These are phyloP conservation scores for Pseudognaphalium luteoalbum DNA, from an alignment of 129 eudicot species.

Conservation along the genomic window DNA sequence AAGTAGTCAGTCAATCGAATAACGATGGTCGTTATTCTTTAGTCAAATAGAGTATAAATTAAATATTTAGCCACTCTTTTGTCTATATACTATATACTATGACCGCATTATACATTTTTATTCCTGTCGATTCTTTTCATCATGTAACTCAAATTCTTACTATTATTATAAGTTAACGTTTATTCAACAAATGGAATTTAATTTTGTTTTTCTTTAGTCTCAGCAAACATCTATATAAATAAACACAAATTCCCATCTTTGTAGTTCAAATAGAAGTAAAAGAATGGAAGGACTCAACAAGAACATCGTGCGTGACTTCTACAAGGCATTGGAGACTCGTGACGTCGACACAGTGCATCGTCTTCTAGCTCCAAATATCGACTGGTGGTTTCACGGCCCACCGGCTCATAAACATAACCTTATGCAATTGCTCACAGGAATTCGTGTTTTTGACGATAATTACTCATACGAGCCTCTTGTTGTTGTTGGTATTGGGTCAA, in stretches of 20 bases:
- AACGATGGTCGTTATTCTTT: too few relatives aligned
- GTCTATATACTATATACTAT: neutral
- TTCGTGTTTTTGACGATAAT: neutral
- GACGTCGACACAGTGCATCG: slow-evolving; percentile 31
- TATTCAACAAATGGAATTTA: neutral
- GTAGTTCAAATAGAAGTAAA: neutral
- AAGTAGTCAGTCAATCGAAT: too few relatives aligned
- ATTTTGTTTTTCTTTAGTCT: neutral
- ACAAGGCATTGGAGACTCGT: slow-evolving; percentile 29
- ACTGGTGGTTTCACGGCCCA: slow-evolving; percentile 63
- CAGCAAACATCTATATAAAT: neutral
- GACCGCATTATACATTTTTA: neutral
- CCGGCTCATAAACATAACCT: slow-evolving; percentile 33
- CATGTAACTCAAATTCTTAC: neutral
- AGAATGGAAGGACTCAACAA: slow-evolving; percentile 32
- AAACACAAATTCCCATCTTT: slow-evolving; percentile 5
- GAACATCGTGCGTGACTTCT: slow-evolving; percentile 24
- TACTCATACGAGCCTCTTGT: slow-evolving; percentile 34
- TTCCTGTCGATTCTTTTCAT: neutral
- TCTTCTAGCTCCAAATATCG: slow-evolving; percentile 45
- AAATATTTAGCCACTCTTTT: neutral
- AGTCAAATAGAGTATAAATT: too few relatives aligned
- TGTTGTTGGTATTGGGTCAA: slow-evolving; percentile 38
- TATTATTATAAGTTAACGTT: neutral
- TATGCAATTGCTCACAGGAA: slow-evolving; percentile 48